Evolutionary conservation across 83 land plant genomes (phyloP), one percentile per base, ranked within the genome.

Genomic region (Diphasiastrum complanatum): DNA sequence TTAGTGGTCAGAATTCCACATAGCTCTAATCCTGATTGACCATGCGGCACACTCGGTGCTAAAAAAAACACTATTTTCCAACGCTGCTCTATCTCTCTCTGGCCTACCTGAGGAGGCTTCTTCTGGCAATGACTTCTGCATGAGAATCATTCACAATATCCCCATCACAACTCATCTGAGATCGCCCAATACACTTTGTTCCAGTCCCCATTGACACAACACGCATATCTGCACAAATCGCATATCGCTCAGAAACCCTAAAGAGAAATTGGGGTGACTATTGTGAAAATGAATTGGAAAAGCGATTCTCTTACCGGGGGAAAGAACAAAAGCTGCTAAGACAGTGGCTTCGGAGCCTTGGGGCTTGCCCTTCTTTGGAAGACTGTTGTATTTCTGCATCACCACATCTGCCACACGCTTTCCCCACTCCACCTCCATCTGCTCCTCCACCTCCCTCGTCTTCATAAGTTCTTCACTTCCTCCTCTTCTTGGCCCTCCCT

Each of bases 341-440:
- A 91, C 97, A 22, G 97, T 87, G 56, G 79, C 68, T 60, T 91
- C 97, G 0, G 74, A 71, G 1, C 90, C 90, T 61, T 91, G 97
- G 23, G 97, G 97, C 68, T 91, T 91, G 4, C 97, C 97, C 40
- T 91, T 85, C 85, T 91, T 91, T 3, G 90, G 85, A 16, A 91
- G 81, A 25, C 79, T 70, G 2, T 61, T 55, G 70, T 87, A 91
- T 24, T 67, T 66, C 12, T 84, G 70, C 23, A 78, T 28, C 24
- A 76, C 97, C n/a, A 69, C 60, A 28, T 77, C 57, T 12, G 87
- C 69, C 1, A 87, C 75, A 29, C 46, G 69, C 27, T 61, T 73
- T 12, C 85, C 89, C 97, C 97, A 90, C 18, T 12, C 4, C 33
- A 27, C 1, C 28, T 55, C 64, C 25, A 3, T 26, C 51, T 25